phyloP scores from a whole-genome alignment of 164 flowering plant species.

The Taxillus chinensis region DNA sequence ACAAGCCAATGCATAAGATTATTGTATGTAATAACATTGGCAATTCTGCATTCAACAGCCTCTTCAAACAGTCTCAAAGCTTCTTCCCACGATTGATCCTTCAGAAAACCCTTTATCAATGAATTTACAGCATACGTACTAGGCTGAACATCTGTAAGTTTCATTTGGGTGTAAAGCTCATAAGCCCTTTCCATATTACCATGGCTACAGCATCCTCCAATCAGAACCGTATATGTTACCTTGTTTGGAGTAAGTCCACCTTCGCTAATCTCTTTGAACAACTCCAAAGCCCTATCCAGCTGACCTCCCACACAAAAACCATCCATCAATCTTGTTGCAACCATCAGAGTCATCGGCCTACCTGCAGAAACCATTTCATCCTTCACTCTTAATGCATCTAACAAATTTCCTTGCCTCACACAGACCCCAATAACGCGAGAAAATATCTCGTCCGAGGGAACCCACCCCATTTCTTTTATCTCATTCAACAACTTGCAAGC shows the following conservation, averaged over 20 bases:
- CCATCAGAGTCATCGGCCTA: constrained; percentile 39
- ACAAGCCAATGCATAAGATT: constrained; percentile 38
- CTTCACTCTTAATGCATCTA: constrained; percentile 44
- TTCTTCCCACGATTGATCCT: constrained; percentile 20
- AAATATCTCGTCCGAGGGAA: constrained; percentile 41
- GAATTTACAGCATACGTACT: constrained; percentile 32
- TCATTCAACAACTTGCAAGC: constrained; percentile 53
- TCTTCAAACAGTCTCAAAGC: constrained; percentile 50
- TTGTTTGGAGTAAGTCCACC: constrained; percentile 47
- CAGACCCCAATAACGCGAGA: constrained; percentile 42
- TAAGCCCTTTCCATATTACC: constrained; percentile 45
- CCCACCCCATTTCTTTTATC: constrained; percentile 53
- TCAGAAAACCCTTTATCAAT: constrained; percentile 41
- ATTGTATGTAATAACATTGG: constrained; percentile 45
- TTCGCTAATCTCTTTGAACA: constrained; percentile 31
- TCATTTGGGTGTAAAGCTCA: constrained; percentile 55
- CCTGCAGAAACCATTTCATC: constrained; percentile 63
- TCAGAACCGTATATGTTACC: constrained; percentile 48
- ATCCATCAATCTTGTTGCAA: constrained; percentile 58
- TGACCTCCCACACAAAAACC: constrained; percentile 47
- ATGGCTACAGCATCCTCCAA: constrained; percentile 50
- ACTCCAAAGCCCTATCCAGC: constrained; percentile 38
- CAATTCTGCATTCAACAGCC: constrained; percentile 42
- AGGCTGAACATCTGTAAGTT: constrained; percentile 30
- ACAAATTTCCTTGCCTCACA: constrained; percentile 50